Base-by-base conservation (phyloP, 345 rosid species). In the Salix purpurea region DNA sequence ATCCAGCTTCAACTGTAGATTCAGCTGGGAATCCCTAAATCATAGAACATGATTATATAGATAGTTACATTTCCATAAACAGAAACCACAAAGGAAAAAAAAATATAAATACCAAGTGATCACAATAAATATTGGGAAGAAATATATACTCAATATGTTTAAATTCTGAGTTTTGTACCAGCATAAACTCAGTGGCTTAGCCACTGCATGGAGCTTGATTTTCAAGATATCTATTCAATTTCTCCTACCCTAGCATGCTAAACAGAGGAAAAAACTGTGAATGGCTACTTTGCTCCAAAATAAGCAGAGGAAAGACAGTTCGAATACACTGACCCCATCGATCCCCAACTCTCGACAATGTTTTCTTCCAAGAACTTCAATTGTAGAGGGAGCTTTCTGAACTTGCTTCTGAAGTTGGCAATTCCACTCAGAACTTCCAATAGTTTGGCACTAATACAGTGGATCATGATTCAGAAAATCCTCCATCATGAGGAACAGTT, bases 281-380 rank as follows among this genome's bases (percentile, higher is more conserved):
- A 65, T 28, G 65, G 65, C 34, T 12, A 26, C 6, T 73, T 16
- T 18, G 9, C 30, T 73, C 18, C 30, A 19, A 24, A 26, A 62
- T 34, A 72, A 61, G 34, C 2, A 67, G 68, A 69, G 24, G n/a
- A 44, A 28, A 14, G 30, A 28, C 32, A 2, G 5, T 15, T 48
- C 23, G 46, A n/a, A 62, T 61, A 72, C 30, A 82, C 89, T n/a
- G 64, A 92, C 96, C 91, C 89, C 91, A 78, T 78, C 76, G 76
- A 91, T 26, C 40, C 77, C 81, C 85, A 92, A 75, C 73, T 85
- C 86, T 72, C 48, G 69, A 83, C 96, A 90, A 2, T 81, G 84
- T 44, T 78, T 81, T 39, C 65, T 80, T 52, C 77, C 70, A 71
- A 92, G 90, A 80, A 92, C 83, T 68, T 89, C 93, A 82, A 92